Evolutionary conservation across 108 stramenopile species (phyloP).

Genomic region (Skeletonema marinoi): DNA sequence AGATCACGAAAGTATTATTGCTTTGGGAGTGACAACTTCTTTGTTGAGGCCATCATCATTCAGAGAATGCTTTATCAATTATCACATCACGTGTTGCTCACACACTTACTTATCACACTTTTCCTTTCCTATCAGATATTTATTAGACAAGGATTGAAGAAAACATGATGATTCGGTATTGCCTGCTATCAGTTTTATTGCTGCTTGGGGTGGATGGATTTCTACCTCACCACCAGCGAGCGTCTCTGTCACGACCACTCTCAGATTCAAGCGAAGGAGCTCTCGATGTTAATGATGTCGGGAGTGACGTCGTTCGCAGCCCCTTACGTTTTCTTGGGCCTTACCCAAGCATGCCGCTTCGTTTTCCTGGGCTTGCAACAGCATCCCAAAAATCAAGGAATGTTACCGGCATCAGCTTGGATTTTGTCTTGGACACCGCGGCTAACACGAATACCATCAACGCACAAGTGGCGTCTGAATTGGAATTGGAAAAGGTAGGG

Average conservation of each 20-base stretch:
- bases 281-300: background rate
- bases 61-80: background rate
- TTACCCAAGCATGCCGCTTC: slow-evolving; percentile 66
- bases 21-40: slow-evolving; percentile 36
- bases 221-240: background rate
- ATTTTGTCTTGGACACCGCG: slow-evolving; percentile 79
- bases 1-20: slow-evolving; percentile 39
- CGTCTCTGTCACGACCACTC: background rate
- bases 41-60: background rate
- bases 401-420: slow-evolving; percentile 64
- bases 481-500: slow-evolving; percentile 56
- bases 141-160: background rate
- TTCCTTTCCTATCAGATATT: background rate
- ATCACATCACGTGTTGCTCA: background rate
- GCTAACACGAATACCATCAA: slow-evolving; percentile 80
- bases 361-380: slow-evolving; percentile 76
- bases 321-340: slow-evolving; percentile 73
- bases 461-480: slow-evolving; percentile 61
- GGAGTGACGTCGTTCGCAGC: slow-evolving; percentile 39
- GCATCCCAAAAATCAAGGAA: slow-evolving; percentile 59
- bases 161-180: background rate
- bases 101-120: background rate
- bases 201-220: background rate
- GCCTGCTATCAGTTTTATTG: background rate
- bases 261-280: background rate